Conservation (phyloP, 2,329 filamentous ascomycete genomes). For the Fusarium sp. region DNA sequence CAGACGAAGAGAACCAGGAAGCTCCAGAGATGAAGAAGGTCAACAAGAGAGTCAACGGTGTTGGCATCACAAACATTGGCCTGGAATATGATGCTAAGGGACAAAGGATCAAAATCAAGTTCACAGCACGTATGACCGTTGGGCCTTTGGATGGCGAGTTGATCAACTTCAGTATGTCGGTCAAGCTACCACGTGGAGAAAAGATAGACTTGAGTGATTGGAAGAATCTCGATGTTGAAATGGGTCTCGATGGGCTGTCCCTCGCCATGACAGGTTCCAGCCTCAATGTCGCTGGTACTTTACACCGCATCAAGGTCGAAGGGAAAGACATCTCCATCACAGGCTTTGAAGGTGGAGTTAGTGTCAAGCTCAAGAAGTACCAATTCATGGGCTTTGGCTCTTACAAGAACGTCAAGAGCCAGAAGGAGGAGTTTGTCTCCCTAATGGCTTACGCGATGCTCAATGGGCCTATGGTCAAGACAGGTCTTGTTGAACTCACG, state of each 20-base stretch:
- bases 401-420: not conserved
- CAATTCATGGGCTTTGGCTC: not conserved
- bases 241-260: not conserved
- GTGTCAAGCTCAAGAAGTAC: not conserved
- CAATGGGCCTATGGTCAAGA: not conserved
- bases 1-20: not conserved
- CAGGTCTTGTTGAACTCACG: not conserved
- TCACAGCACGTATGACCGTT: not conserved
- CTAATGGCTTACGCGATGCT: not conserved
- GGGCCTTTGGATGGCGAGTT: not conserved
- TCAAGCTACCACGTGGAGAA: not conserved
- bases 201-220: not conserved
- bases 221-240: not conserved
- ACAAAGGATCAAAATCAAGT: not conserved
- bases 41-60: not conserved
- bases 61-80: not conserved
- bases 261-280: not conserved
- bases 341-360: not conserved
- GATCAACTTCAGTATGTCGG: not conserved
- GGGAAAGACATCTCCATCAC: rapidly evolving
- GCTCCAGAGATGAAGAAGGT: not conserved
- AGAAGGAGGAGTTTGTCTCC: not conserved
- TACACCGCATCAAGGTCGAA: not conserved
- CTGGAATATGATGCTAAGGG: not conserved
- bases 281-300: not conserved